Evolutionary conservation across 352 stramenopile genomes (phyloP).

Genomic region (Phytophthora chlamydospora): DNA sequence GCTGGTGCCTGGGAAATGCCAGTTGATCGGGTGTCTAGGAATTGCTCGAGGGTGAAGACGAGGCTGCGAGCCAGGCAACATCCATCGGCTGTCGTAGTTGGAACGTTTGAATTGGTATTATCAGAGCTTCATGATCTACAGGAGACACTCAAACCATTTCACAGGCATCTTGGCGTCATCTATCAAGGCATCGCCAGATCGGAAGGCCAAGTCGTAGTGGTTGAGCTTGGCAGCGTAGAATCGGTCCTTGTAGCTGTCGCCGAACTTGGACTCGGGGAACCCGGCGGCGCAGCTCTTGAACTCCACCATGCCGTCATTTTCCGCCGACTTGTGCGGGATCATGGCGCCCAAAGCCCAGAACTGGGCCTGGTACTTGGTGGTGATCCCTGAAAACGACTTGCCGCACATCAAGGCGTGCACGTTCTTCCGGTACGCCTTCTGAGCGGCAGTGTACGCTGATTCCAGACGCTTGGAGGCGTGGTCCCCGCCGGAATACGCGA

Average conservation of each 20-base stretch:
- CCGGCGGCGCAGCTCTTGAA: conserved; percentile 43
- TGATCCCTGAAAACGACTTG: too few relatives aligned
- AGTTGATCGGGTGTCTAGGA: too few relatives aligned
- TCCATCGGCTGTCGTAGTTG: too few relatives aligned
- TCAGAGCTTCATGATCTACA: conserved; percentile 21
- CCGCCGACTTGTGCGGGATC: conserved; percentile 33
- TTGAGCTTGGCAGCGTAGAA: conserved; percentile 48
- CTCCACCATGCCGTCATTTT: conserved; percentile 43
- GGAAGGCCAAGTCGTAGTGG: conserved; percentile 45
- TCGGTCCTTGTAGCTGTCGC: conserved; percentile 30
- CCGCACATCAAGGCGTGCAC: too few relatives aligned
- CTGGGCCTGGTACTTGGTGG: conserved; percentile 14
- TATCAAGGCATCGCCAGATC: conserved; percentile 45
- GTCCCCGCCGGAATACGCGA: conserved; percentile 25
- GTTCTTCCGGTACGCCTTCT: too few relatives aligned
- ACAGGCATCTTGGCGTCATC: conserved; percentile 48
- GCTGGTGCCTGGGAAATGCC: too few relatives aligned
- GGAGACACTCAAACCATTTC: conserved; percentile 63
- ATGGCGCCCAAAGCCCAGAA: conserved; percentile 17
- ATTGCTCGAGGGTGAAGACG: too few relatives aligned
- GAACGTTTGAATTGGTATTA: too few relatives aligned
- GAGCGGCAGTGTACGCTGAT: conserved; percentile 4
- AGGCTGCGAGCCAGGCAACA: too few relatives aligned
- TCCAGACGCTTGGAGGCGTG: conserved; percentile 11
- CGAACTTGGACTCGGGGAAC: conserved; percentile 29